Conservation (phyloP, 768 basidiomycete species). For the Tylopilus sp. region DNA sequence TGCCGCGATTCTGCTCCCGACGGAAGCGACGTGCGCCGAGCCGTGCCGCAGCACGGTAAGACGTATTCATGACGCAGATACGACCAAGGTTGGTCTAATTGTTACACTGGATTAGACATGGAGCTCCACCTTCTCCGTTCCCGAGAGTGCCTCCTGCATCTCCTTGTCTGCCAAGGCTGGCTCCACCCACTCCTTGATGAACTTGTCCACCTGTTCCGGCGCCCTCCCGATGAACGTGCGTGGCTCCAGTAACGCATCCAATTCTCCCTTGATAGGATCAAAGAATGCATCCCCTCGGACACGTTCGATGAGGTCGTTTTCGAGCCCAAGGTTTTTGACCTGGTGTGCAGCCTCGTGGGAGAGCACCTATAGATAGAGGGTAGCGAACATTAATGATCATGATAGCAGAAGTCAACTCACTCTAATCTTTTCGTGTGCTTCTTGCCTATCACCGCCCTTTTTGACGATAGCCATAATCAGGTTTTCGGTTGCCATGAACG, state of each 20-base stretch:
- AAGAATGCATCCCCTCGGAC: slow-evolving; percentile 84
- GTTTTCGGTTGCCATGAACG: slow-evolving; percentile 99
- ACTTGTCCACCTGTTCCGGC: slow-evolving; percentile 90
- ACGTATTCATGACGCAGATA: background rate
- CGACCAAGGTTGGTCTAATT: background rate
- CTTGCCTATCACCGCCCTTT: slow-evolving; percentile 91
- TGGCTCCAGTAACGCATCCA: slow-evolving; percentile 81
- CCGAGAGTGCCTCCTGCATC: slow-evolving; percentile 48
- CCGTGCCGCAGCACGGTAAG: background rate
- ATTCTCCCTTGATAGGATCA: slow-evolving; percentile 74
- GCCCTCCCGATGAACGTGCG: slow-evolving; percentile 89
- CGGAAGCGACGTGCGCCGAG: slow-evolving; percentile 20
- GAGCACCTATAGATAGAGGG: slow-evolving; percentile 54
- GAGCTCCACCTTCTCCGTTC: slow-evolving; percentile 60
- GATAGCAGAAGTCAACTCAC: slow-evolving; percentile 38
- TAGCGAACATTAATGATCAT: slow-evolving; percentile 9
- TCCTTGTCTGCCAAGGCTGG: slow-evolving; percentile 72
- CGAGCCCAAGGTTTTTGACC: slow-evolving; percentile 90
- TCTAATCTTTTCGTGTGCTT: slow-evolving; percentile 94
- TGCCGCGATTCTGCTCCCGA: slow-evolving; percentile 11
- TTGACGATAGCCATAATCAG: slow-evolving; percentile 99
- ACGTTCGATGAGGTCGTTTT: slow-evolving; percentile 94
- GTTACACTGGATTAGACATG: slow-evolving; percentile 35
- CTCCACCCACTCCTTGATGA: slow-evolving; percentile 81
- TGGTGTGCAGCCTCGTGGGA: slow-evolving; percentile 93